Base-by-base conservation (phyloP, 2,329 filamentous ascomycete species). In the Fusarium sp. region DNA sequence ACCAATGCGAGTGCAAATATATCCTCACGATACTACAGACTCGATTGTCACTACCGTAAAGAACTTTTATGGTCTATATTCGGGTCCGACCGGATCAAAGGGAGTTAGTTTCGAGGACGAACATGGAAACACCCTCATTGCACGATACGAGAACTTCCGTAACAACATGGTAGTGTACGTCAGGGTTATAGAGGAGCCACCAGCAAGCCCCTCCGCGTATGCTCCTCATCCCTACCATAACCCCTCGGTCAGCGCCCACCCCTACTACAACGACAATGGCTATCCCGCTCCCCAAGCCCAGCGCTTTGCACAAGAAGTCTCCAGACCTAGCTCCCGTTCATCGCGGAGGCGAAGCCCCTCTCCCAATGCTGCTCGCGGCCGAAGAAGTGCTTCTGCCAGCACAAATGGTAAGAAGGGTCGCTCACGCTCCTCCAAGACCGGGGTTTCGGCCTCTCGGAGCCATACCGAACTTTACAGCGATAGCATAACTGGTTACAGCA, bases 31-130 rank as follows among this genome's bases (percentile, higher is more conserved):
- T 80, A 93, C 92, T 48, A 98, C 94, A 19, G 94, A 98, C 74
- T 97, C 93, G 32, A 99, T 99, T 78, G 92, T 98, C 64, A 95
- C 93, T 13, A 98, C 95, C 2, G 94, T 98, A 72, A 98, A 97
- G 84, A 98, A 97, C 81, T 98, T 98, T 80, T 98, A 97, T 74
- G 95, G 95, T 59, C 84, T 99, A 67, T 97, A 97, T 75, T 91
- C 94, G 65, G 88, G 86, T 61, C 81, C 83, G 32, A 78, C 78
- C 61, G 84, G 86, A 68, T 87, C 86, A 67, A 89, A 89, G 73
- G 93, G 95, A 66, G 90, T 99, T 72, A 96, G 92, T 78, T 98
- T 99, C 72, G 94, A 98, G 78, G 94, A 98, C 76, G 87, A 91
- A 64, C 82, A 90, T 70, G 92, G 92, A 71, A 94, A 91, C 71